Evolutionary conservation across 495 filamentous ascomycete genomes (phyloP).

Genomic region (Daldinia childiae): DNA sequence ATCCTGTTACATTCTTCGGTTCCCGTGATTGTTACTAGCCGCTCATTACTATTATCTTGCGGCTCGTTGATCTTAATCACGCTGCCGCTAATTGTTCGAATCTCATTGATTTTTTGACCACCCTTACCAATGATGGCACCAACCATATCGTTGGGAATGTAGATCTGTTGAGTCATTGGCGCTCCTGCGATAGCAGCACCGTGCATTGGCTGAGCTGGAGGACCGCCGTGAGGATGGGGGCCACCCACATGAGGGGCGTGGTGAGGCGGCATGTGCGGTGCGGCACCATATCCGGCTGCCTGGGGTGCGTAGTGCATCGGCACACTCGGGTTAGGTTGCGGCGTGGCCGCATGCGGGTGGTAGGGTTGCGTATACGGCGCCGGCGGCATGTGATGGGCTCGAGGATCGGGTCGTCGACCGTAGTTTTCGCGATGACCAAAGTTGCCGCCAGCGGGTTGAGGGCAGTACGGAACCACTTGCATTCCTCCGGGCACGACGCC

Average conservation of each 20-base stretch:
- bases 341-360: constrained; percentile 64
- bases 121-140: constrained; percentile 99
- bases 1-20: constrained; percentile 99
- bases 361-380: constrained; percentile 66
- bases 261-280: constrained; percentile 81
- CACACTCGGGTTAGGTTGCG: constrained; percentile 70
- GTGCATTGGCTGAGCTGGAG: constrained; percentile 75
- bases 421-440: constrained; percentile 92
- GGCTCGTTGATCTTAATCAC: constrained; percentile 99
- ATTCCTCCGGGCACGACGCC: constrained; percentile 95
- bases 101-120: constrained; percentile 99
- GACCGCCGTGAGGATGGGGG: constrained; percentile 62
- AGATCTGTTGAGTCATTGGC: constrained; percentile 96
- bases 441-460: constrained; percentile 89
- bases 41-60: constrained; percentile 98
- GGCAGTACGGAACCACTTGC: constrained; percentile 96
- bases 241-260: constrained; percentile 65
- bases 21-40: constrained; percentile 95
- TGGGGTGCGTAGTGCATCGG: constrained; percentile 76
- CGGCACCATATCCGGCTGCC: constrained; percentile 68
- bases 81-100: constrained; percentile 93
- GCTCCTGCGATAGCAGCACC: constrained; percentile 72
- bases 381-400: constrained; percentile 64
- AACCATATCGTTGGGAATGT: constrained; percentile 99
- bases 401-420: constrained; percentile 75